Evolutionary conservation across 129 eudicot genomes (phyloP), one percentile per base, ranked within the genome.

Genomic region (Scalesia atractyloides): DNA sequence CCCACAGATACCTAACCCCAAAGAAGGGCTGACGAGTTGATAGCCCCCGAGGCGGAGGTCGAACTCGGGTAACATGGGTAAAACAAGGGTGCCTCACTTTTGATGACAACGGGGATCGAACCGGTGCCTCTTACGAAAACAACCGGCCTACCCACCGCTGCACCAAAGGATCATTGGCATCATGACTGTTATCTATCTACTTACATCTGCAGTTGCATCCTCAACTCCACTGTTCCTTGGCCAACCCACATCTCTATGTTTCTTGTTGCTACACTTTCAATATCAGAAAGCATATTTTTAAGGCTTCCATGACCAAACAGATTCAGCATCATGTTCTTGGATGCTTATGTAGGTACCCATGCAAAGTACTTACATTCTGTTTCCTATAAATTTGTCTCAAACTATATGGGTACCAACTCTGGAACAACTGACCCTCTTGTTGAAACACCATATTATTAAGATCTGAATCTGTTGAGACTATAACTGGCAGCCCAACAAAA

Each of bases 361-460:
- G 97, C 80, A 91, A 79, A 8, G 92, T 78, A 43, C 88, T 84
- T 34, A 88, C 87, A 72, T 86, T 91, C 56, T 91, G 88, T 76
- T 67, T 75, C 53, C 97, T 96, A 39, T 84, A 91, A 47, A 91
- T 81, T 78, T 78, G 86, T 9, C 87, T 90, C 54, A 82, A 68
- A 30, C 88, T 85, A 15, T 86, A 82, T 12, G 95, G 97, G 73
- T 91, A 87, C 91, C 97, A 91, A 76, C 95, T 87, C 63, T 87
- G 76, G 44, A 91, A 85, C 66, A 64, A 50, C 49, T 82, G 79
- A 30, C 89, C 91, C 77, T 87, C 97, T 80, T 86, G 86, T 70
- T 79, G 97, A 67, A 91, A 91, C 47, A 85, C 81, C 68, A 62
- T 74, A 62, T 88, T 52, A 37, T 80, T 87, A 44, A 91, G 89